Conservation (phyloP, 2,329 filamentous ascomycete genomes). For the Drechslerella stenobrocha region DNA sequence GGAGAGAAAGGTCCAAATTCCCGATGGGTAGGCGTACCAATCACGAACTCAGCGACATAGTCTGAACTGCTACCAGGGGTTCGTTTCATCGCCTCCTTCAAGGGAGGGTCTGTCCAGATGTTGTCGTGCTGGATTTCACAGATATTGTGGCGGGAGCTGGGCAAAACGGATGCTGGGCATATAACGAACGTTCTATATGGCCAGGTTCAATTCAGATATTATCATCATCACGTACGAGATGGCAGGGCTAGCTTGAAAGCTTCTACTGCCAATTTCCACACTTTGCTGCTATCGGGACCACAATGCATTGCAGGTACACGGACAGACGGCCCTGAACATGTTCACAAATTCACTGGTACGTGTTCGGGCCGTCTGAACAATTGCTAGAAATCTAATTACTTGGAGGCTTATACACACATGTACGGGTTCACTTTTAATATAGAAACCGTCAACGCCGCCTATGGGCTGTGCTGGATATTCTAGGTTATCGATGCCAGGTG, state of each 20-base stretch:
- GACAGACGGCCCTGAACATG: conserved; percentile 14
- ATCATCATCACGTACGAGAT: too few species aligned
- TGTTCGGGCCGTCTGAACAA: not conserved
- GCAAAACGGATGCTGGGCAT: conserved; percentile 3
- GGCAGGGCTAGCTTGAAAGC: too few species aligned
- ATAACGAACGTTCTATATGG: not conserved
- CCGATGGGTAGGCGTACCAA: conserved; percentile 39
- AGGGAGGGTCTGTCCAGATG: conserved; percentile 35
- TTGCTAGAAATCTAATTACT: not conserved
- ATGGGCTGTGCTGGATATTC: too few species aligned
- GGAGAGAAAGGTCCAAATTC: conserved; percentile 44
- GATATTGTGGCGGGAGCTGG: conserved; percentile 34
- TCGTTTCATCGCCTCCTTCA: conserved; percentile 44
- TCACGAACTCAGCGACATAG: conserved; percentile 29
- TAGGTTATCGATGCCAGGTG: too few species aligned
- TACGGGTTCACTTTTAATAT: too few species aligned
- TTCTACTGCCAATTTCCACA: conserved; percentile 10
- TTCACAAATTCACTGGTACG: conserved; percentile 1
- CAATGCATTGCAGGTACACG: too few species aligned
- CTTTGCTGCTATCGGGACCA: conserved; percentile 20
- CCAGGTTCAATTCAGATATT: not conserved
- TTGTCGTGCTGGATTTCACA: conserved; percentile 22
- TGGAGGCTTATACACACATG: too few species aligned
- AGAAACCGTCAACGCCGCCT: too few species aligned
- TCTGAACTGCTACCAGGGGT: conserved; percentile 46